Base-by-base conservation (phyloP, 2,329 filamentous ascomycete species). In the Albophoma yamanashiensis region DNA sequence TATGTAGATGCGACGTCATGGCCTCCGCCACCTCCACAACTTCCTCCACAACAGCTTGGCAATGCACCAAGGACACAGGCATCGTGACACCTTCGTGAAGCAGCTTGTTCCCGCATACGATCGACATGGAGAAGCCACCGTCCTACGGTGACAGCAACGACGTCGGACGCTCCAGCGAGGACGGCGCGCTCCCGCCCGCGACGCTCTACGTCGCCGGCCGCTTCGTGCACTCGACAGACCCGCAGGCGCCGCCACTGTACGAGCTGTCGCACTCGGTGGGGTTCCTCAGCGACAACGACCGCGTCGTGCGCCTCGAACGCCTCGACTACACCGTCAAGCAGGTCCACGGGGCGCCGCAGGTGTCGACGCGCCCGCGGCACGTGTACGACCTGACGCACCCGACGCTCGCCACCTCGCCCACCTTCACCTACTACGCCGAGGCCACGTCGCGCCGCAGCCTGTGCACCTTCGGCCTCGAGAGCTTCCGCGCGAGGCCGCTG, bases 321-420 rank as follows among this genome's bases (percentile, higher is more conserved):
- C 62, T 75, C n/a, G 69, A 74, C 58, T 62, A 67, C 58, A 60
- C 60, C 8, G 59, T 72, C 58, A 69, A 66, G 55, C 63, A 57
- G n/a, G 58, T 58, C 31, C 36, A 62, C 34, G 68, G 67, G 25
- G 50, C 58, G 22, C 68, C 72, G 2, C 64, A 68, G 34, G 60
- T 70, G 34, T 62, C 65, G 42, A 62, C 69, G 8, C 70, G 66
- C 43, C 67, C 69, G 40, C 68, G 69, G 17, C 72, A 71, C 60
- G 64, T 75, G 34, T 75, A 69, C 60, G 67, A 74, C 59, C 65
- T 76, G 57, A 70, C 68, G 59, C 73, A 74, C 56, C 70, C 71
- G 0, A 68, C 65, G 0, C 38, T 62, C 3, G 65, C 64, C 55
- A 66, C 69, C 40, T 64, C 64, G 20, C 67, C 72, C 25, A 64